Evolutionary conservation across 306 rosid species (phyloP).

Genomic region (Hylodesmum podocarpum): DNA sequence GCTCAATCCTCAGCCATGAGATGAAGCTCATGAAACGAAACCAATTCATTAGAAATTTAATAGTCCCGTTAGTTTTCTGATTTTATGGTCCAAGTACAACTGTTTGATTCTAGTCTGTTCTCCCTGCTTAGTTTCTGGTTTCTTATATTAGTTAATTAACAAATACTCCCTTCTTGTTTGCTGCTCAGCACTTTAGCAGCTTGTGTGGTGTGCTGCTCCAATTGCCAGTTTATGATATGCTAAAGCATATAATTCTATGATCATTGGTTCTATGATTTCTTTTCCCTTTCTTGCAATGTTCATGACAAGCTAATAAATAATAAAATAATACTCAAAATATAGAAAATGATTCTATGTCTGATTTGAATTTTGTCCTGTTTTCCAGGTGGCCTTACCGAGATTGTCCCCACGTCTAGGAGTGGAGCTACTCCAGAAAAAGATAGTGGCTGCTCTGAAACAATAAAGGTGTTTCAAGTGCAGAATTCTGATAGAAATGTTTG

Average conservation of each 20-base stretch:
- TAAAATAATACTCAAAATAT: not conserved
- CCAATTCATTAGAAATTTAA: slow-evolving; percentile 1
- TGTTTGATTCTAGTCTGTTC: not conserved
- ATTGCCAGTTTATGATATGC: not conserved
- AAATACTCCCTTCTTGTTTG: slow-evolving; percentile 10
- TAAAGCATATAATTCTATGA: not conserved
- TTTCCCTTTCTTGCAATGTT: slow-evolving; percentile 10
- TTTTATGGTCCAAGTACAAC: slow-evolving; percentile 8
- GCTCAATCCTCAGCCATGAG: not conserved
- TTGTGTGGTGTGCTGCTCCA: not conserved
- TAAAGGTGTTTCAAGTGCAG: slow-evolving; percentile 4
- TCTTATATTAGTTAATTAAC: not conserved
- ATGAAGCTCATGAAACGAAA: slow-evolving; percentile 15
- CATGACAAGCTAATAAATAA: not conserved
- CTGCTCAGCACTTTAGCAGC: not conserved
- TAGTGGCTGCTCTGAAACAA: slow-evolving; percentile 65
- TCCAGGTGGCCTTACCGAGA: slow-evolving; percentile 74
- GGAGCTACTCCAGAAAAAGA: slow-evolving; percentile 81
- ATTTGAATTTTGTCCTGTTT: slow-evolving; percentile 24
- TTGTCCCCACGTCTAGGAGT: slow-evolving; percentile 88
- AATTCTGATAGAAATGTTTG: slow-evolving; percentile 11
- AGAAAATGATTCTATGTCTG: not conserved
- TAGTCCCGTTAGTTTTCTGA: slow-evolving; percentile 12
- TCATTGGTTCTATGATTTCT: slow-evolving; percentile 15
- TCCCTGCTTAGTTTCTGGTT: slow-evolving; percentile 2